phyloP scores from a whole-genome alignment of 2,329 filamentous ascomycete species.

The Onygenales sp. region DNA sequence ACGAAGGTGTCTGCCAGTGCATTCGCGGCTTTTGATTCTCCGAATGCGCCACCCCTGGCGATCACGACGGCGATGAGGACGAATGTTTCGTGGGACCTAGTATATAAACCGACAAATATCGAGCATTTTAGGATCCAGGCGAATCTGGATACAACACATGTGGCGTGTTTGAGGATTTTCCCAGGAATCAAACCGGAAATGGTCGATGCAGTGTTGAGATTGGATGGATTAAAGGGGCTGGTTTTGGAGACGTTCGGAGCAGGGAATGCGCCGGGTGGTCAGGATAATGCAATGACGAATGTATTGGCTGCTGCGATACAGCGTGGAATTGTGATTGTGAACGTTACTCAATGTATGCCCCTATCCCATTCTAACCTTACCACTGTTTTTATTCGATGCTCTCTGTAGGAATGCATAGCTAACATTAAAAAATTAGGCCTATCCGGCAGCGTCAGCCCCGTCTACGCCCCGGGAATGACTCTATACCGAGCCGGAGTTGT shows the following conservation, averaged over 20 bases:
- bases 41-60: conserved; percentile 76
- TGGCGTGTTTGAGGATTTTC: conserved; percentile 82
- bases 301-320: conserved; percentile 69
- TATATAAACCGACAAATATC: conserved; percentile 64
- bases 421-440: conserved; percentile 25
- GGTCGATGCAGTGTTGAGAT: conserved; percentile 71
- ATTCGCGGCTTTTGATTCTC: conserved; percentile 79
- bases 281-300: conserved; percentile 67
- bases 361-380: conserved; percentile 20
- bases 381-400: not conserved
- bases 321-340: conserved; percentile 76
- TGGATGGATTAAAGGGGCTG: conserved; percentile 69
- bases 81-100: conserved; percentile 69
- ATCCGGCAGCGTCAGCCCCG: conserved; percentile 63
- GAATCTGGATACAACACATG: conserved; percentile 74
- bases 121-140: conserved; percentile 65
- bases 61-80: conserved; percentile 72
- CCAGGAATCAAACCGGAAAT: conserved; percentile 90
- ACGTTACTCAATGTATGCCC: conserved; percentile 77
- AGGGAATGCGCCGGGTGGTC: conserved; percentile 77
- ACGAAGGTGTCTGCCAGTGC: conserved; percentile 81
- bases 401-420: not conserved
- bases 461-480: conserved; percentile 69
- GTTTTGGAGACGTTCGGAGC: conserved; percentile 90
- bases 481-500: conserved; percentile 78